Base-by-base conservation (phyloP, 2,329 filamentous ascomycete genomes). In the Cladosporium sp. region DNA sequence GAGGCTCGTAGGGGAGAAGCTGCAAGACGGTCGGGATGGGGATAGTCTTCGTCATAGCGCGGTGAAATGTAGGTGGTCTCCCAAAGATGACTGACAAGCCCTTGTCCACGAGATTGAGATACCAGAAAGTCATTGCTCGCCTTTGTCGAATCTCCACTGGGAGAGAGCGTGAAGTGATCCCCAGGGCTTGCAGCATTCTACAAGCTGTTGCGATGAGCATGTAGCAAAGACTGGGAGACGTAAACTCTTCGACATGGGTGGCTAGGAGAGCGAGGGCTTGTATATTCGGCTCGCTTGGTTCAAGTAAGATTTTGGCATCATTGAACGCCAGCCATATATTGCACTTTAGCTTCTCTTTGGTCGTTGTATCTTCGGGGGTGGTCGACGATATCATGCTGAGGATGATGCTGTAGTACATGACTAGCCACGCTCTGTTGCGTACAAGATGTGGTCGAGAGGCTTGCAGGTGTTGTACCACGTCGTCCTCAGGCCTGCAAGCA, bases 261-360 rank as follows among this genome's bases (percentile, higher is more conserved):
- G 57, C 57, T 4, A 61, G 42, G 3, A 61, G 12, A 4, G 53
- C 36, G 30, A 61, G 35, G 6, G 59, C 59, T 35, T 60, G 59
- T 30, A 60, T 54, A 19, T 58, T 58, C 4, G 43, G 25, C 15
- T 56, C 53, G 30, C 53, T 59, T 12, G 59, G 55, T 19, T 60
- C 55, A 3, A 60, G 43, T 3, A 59, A 50, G 1, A 60, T 38
- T 35, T 55, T 50, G 3, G 54, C 54, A 41, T 61, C 57, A 46
- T 61, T 58, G 38, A 61, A 45, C n/a, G 59, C 57, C 9, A 60
- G 50, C 57, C 58, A 58, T 20, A 61, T 52, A 22, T 61, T 61
- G 47, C 52, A 47, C 25, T 51, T 36, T 7, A 61, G 49, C 19
- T 53, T 53, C 5, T 40, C 39, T 29, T 56, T 55, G 15, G 47